A percentile compares a stretch with the other conserved stretches of the same genome.
Evolutionary conservation across 768 basidiomycete genomes (phyloP).

Genomic region (Dacryopinax spathularia): DNA sequence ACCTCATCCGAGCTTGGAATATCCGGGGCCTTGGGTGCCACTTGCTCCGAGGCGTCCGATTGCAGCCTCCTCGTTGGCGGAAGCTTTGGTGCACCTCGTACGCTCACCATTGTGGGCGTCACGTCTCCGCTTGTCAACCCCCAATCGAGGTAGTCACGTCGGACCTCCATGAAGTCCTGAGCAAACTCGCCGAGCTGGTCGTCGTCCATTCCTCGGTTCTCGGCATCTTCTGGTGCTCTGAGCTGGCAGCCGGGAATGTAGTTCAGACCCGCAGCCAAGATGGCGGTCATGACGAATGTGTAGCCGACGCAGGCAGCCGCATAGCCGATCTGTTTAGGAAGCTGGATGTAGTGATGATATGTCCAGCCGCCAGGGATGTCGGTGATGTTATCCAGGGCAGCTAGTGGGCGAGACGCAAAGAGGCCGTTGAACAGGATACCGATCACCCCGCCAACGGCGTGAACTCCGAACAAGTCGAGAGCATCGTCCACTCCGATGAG

Average conservation of each 20-base stretch:
- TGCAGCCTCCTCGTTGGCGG: no score
- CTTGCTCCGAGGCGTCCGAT: no score
- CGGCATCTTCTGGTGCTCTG: constrained; percentile 39
- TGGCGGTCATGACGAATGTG: constrained; percentile 39
- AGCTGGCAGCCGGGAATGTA: constrained; percentile 44
- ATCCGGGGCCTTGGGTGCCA: no score
- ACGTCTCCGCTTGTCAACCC: neutral
- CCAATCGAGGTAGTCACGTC: constrained; percentile 49
- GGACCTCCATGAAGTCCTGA: constrained; percentile 53
- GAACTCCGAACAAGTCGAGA: constrained; percentile 83
- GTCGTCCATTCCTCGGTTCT: constrained; percentile 54
- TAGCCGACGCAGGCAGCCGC: constrained; percentile 44
- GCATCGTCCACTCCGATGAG: constrained; percentile 67
- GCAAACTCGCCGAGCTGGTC: constrained; percentile 63
- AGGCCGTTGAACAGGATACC: constrained; percentile 61
- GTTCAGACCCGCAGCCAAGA: constrained; percentile 44
- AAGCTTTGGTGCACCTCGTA: no score
- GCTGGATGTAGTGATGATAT: constrained; percentile 52
- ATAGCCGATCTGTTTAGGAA: constrained; percentile 63
- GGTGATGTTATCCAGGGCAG: constrained; percentile 50
- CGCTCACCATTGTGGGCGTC: no score
- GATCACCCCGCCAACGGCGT: constrained; percentile 71
- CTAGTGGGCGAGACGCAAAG: constrained; percentile 53
- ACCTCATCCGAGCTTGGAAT: no score
- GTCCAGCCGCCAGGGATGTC: constrained; percentile 51